Conservation (phyloP, 192 early-diverging fungal species). For the Rhizoclosmatium sp. region DNA sequence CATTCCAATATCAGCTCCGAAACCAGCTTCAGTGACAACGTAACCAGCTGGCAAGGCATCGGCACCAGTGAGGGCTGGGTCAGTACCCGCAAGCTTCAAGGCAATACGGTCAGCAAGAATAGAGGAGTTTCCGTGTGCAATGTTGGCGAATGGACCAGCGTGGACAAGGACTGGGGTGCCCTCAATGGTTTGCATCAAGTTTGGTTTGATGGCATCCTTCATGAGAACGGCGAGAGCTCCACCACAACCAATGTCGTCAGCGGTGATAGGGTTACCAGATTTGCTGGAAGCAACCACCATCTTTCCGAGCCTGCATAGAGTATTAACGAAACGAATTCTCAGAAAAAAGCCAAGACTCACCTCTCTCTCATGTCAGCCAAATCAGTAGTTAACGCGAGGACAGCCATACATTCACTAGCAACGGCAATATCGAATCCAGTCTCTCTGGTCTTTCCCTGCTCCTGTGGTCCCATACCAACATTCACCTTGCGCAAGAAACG, state of each 20-base stretch:
- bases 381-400: conserved; percentile 90
- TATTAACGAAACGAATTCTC: not conserved
- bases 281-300: conserved; percentile 95
- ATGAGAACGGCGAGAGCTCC: conserved; percentile 96
- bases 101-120: conserved; percentile 97
- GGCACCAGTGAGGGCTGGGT: conserved; percentile 52
- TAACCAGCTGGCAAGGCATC: conserved; percentile 71
- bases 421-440: conserved; percentile 99
- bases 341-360: conserved; percentile 8
- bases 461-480: conserved; percentile 86
- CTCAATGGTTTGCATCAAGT: conserved; percentile 99
- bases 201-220: conserved; percentile 99
- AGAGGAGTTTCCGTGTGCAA: conserved; percentile 97
- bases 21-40: conserved; percentile 98
- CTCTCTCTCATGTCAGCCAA: conserved; percentile 92
- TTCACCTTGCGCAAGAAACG: conserved; percentile 92
- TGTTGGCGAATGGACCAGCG: conserved; percentile 99
- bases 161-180: conserved; percentile 99
- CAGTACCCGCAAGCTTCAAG: conserved; percentile 87
- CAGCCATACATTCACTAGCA: conserved; percentile 98
- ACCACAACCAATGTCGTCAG: conserved; percentile 94
- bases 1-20: conserved; percentile 99
- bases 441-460: conserved; percentile 83
- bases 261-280: conserved; percentile 84
- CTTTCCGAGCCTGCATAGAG: conserved; percentile 66